Base-by-base conservation (phyloP, 495 filamentous ascomycete genomes). In the Hypoxylon lienhwacheense region DNA sequence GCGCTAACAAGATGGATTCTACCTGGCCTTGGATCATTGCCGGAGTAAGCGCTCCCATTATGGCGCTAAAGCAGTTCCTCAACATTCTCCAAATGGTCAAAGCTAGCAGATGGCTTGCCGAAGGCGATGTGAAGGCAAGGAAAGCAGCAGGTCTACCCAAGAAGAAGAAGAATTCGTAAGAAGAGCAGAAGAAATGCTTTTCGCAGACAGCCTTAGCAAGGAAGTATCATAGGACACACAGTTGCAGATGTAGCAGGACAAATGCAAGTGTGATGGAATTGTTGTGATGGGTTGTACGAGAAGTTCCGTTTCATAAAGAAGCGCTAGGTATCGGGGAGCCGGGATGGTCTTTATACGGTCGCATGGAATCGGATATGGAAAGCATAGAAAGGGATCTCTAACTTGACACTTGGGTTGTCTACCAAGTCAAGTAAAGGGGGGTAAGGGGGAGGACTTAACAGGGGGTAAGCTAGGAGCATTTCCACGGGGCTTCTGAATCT, bases 61-160 rank as follows among this genome's bases (percentile, higher is more conserved):
- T 97, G 89, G 76, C 80, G 15, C 76, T 82, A 51, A 99, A 99
- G 79, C 93, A 99, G 67, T 79, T 88, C 51, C 87, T 97, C 74
- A 97, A 97, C 65, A 80, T 97, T 26, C 77, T 97, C 33, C 95
- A 99, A 73, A 77, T 99, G 45, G 83, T 96, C 64, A 95, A 96
- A 73, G 95, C 95, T 7, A 87, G 88, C 71, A 82, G 82, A 62
- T 96, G 91, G 88, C 73, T 98, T 37, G 93, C 89, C 0, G 90
- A 97, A 73, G 89, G 91, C 14, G 93, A 98, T 64, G 63, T 82
- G 10, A 68, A 76, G 64, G 70, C 77, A 34, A 71, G 88, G 59
- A 76, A 68, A 65, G 74, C 66, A 39, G 65, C 69, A 29, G 77
- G 82, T 3, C 55, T 81, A n/a, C 73, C 77, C 11, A 74, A 69